Evolutionary conservation across 495 filamentous ascomycete genomes (phyloP).

Genomic region (Penicillium maclennaniae): DNA sequence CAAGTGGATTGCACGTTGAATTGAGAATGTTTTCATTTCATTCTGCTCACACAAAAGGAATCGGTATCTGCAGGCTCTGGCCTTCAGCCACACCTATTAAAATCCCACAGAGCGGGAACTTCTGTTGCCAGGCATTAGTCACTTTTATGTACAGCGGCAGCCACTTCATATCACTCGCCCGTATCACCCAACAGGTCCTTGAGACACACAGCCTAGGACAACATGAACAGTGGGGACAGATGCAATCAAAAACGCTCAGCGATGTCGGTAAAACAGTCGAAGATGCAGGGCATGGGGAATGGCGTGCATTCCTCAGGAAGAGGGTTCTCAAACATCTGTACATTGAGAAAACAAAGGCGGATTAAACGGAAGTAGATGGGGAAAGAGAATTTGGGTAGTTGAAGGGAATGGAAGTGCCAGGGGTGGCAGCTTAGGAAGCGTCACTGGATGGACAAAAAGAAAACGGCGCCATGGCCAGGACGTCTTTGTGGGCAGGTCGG

Average conservation of each 20-base stretch:
- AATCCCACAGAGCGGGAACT: slow-evolving; percentile 17
- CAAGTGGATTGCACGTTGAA: not conserved
- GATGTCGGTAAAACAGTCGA: slow-evolving; percentile 20
- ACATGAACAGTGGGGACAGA: not conserved
- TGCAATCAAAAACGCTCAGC: slow-evolving; percentile 9
- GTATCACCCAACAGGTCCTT: not conserved
- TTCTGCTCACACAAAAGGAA: slow-evolving; percentile 33
- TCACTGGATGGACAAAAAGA: slow-evolving; percentile 1
- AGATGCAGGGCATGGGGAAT: slow-evolving; percentile 13
- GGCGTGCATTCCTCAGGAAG: slow-evolving; percentile 12
- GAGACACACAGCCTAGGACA: not conserved
- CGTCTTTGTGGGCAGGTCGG: slow-evolving; percentile 21
- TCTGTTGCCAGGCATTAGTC: slow-evolving; percentile 19
- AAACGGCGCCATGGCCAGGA: slow-evolving; percentile 13
- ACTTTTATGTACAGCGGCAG: slow-evolving; percentile 41
- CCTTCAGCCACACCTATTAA: slow-evolving; percentile 26
- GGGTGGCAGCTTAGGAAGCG: slow-evolving; percentile 5
- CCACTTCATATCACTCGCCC: slow-evolving; percentile 16
- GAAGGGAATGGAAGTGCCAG: slow-evolving; percentile 28
- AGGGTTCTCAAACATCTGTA: slow-evolving; percentile 22
- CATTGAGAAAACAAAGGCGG: slow-evolving; percentile 28
- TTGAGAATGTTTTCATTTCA: slow-evolving; percentile 12
- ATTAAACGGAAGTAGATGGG: slow-evolving; percentile 38
- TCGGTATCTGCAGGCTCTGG: slow-evolving; percentile 30
- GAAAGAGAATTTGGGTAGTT: slow-evolving; percentile 18